phyloP scores from a whole-genome alignment of 441 rosid genomes.

The Croton laevigatus region DNA sequence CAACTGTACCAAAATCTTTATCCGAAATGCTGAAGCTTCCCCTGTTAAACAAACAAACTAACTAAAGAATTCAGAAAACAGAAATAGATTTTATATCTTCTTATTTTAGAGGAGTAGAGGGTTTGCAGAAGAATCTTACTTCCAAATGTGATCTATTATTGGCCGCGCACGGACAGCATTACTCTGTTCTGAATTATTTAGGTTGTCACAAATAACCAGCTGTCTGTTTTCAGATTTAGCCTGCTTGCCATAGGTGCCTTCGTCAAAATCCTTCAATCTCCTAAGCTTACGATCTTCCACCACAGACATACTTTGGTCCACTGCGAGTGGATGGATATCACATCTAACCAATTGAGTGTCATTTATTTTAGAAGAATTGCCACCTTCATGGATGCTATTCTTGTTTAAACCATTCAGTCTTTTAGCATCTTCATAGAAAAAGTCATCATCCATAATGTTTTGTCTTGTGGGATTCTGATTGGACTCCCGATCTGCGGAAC shows the following conservation, averaged over 20 bases:
- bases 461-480: conserved; percentile 16
- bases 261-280: conserved; percentile 11
- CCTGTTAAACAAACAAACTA: conserved; percentile 36
- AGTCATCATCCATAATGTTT: background rate
- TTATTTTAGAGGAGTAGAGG: background rate
- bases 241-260: conserved; percentile 19
- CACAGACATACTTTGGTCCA: conserved; percentile 11
- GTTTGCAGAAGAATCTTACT: conserved; percentile 31
- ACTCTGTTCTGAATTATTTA: background rate
- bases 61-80: conserved; percentile 3
- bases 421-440: conserved; percentile 11
- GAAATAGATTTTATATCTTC: background rate
- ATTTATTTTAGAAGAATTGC: conserved; percentile 26
- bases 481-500: conserved; percentile 17
- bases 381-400: conserved; percentile 19
- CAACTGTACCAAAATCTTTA: conserved; percentile 21
- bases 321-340: conserved; percentile 17
- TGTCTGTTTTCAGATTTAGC: conserved; percentile 23
- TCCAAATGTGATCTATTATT: conserved; percentile 54
- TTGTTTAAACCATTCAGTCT: conserved; percentile 8
- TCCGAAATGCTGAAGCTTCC: conserved; percentile 41
- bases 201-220: conserved; percentile 2
- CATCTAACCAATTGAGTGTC: background rate
- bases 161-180: conserved; percentile 35
- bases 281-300: conserved; percentile 17